A percentile compares a stretch with the other conserved stretches of the same genome.
These are phyloP conservation scores for Jaltomata sinuosa DNA, from an alignment of 257 asterid genomes.

Conservation along the genomic window DNA sequence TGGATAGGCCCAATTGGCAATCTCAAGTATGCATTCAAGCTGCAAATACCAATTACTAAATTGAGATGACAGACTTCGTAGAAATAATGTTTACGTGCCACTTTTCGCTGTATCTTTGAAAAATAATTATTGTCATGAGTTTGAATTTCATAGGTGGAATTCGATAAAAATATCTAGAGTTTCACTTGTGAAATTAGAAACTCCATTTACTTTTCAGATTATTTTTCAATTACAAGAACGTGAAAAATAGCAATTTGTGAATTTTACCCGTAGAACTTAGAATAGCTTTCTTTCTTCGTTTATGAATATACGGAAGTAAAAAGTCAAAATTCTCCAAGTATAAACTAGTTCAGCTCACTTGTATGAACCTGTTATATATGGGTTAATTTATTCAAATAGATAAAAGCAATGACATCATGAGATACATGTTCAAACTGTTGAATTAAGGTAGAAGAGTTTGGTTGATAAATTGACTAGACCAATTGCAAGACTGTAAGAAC, in stretches of 20 bases:
- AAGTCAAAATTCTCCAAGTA: background rate
- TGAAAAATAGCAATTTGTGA: too few species aligned
- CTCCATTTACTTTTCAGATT: too few species aligned
- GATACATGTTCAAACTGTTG: background rate
- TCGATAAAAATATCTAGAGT: too few species aligned
- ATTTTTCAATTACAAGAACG: too few species aligned
- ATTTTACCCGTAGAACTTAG: background rate
- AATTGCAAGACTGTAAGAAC: background rate
- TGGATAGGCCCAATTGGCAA: background rate
- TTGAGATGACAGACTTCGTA: too few species aligned
- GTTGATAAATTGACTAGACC: background rate
- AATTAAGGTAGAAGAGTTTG: background rate
- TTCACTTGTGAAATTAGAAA: too few species aligned
- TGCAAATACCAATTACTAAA: background rate
- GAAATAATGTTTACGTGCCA: too few species aligned
- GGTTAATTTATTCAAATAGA: background rate
- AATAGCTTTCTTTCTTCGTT: background rate
- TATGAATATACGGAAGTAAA: background rate
- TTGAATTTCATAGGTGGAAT: too few species aligned
- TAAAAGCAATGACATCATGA: background rate
- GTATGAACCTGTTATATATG: background rate
- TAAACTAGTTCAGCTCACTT: background rate
- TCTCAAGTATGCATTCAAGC: background rate
- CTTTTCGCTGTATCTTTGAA: too few species aligned
- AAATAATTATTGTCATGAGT: too few species aligned